These are phyloP conservation scores for Boletus sp. DNA, from an alignment of 768 basidiomycete genomes.

Conservation along the genomic window DNA sequence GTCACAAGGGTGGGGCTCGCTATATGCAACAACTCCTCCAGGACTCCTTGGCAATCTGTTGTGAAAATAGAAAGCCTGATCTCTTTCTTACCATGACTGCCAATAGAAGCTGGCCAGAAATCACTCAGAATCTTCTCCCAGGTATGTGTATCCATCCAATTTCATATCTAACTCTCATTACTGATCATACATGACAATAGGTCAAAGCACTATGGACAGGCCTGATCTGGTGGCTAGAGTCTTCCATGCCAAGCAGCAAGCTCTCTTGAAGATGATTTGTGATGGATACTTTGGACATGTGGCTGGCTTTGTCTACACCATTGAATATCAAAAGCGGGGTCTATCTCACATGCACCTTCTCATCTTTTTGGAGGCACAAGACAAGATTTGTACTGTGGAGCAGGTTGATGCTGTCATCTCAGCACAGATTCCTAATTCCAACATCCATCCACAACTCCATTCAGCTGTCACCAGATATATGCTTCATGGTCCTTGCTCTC, in stretches of 20 bases:
- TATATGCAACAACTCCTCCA: slow-evolving; percentile 45
- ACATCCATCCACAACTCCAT: not conserved
- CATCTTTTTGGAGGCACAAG: not conserved
- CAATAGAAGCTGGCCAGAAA: slow-evolving; percentile 51
- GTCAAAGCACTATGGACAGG: slow-evolving; percentile 39
- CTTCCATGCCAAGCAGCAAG: slow-evolving; percentile 43
- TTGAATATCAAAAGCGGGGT: slow-evolving; percentile 33
- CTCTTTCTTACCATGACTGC: slow-evolving; percentile 54
- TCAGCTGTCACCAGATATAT: slow-evolving; percentile 21
- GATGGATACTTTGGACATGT: slow-evolving; percentile 41
- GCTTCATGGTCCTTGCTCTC: not conserved
- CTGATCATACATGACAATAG: not conserved
- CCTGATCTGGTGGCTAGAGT: slow-evolving; percentile 49
- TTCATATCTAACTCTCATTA: not conserved
- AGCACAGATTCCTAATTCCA: not conserved
- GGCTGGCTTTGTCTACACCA: slow-evolving; percentile 47
- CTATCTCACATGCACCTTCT: not conserved
- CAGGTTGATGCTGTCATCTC: slow-evolving; percentile 5
- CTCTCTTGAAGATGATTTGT: slow-evolving; percentile 36
- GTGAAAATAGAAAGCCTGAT: slow-evolving; percentile 36
- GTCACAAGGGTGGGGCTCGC: slow-evolving; percentile 38
- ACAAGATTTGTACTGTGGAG: slow-evolving; percentile 1
- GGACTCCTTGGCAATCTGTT: slow-evolving; percentile 46
- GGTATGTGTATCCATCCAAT: slow-evolving; percentile 9
- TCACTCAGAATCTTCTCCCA: slow-evolving; percentile 36